Percentiles rank a stretch among this genome's conserved stretches.
These are phyloP conservation scores for Solanum ossicruentum DNA, from an alignment of 257 asterid genomes.

Conservation along the genomic window DNA sequence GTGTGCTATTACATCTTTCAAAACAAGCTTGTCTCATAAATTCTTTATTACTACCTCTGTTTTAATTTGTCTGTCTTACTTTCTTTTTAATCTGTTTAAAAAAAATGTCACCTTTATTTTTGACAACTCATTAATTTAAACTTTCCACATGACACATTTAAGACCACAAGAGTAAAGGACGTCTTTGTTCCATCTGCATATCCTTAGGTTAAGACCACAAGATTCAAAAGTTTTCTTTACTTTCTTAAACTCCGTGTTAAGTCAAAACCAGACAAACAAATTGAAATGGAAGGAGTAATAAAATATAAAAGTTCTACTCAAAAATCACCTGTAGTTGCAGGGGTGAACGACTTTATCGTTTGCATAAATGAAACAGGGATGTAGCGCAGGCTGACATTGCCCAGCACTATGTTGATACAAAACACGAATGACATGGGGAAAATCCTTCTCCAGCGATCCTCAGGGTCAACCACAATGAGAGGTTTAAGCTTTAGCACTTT, in stretches of 20 bases:
- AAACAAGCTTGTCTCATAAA: not conserved
- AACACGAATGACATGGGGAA: constrained; percentile 42
- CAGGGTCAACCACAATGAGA: constrained; percentile 28
- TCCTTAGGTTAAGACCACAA: not conserved
- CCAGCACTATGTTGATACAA: constrained; percentile 41
- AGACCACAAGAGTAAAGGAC: not conserved
- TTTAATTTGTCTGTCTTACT: not conserved
- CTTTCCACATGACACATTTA: not conserved
- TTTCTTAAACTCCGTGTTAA: not conserved
- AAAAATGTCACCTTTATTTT: not conserved
- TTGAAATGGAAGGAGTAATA: not conserved
- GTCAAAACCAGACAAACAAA: not conserved
- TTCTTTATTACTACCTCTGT: not conserved
- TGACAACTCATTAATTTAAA: not conserved
- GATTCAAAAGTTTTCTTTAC: not conserved
- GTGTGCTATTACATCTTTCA: not conserved
- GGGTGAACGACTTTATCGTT: constrained; percentile 42
- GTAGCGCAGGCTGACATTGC: constrained; percentile 34
- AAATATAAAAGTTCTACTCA: not conserved
- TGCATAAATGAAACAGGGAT: constrained; percentile 47
- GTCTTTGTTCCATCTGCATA: not conserved
- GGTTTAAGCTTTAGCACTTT: constrained; percentile 34
- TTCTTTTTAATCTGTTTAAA: not conserved
- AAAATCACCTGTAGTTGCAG: constrained; percentile 38
- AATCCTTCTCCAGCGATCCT: constrained; percentile 42